These are phyloP conservation scores for Candida krabiensis DNA, from an alignment of 805 yeast species.

Conservation along the genomic window DNA sequence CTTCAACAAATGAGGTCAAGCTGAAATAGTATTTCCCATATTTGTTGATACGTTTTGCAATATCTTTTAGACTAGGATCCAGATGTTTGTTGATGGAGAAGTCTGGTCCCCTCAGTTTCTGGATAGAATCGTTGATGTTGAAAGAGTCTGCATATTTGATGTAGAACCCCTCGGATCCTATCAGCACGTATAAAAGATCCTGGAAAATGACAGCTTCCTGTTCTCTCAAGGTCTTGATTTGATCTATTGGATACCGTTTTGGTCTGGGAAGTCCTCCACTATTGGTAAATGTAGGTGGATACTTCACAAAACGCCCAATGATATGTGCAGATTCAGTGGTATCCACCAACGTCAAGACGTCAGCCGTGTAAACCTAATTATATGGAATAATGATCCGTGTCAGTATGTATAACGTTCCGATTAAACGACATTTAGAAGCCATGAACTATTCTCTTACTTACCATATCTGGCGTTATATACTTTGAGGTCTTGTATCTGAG, in stretches of 20 bases:
- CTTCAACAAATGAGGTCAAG: constrained; percentile 58
- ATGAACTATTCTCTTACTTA: too few relatives aligned
- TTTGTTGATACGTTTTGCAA: constrained; percentile 58
- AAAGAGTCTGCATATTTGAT: constrained; percentile 66
- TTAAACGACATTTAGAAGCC: neutral
- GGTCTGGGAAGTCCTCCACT: constrained; percentile 14
- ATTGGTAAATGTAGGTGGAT: constrained; percentile 20
- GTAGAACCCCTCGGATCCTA: constrained; percentile 77
- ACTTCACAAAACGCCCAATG: constrained; percentile 19
- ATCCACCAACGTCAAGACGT: constrained; percentile 11
- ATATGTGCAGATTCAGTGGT: constrained; percentile 9
- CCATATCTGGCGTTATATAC: too few relatives aligned
- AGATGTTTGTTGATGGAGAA: constrained; percentile 69
- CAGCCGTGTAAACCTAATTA: constrained; percentile 4
- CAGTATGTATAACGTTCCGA: neutral
- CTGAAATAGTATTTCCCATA: constrained; percentile 65
- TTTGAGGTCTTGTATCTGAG: too few relatives aligned
- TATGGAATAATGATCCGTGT: too few relatives aligned
- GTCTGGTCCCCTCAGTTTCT: constrained; percentile 67
- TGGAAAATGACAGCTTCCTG: constrained; percentile 74
- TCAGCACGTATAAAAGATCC: constrained; percentile 66
- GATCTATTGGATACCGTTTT: constrained; percentile 42
- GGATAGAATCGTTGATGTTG: constrained; percentile 42
- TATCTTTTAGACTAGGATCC: constrained; percentile 71
- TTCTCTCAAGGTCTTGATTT: constrained; percentile 44